Percentiles rank a stretch among this genome's conserved stretches.
Conservation (phyloP, 2,329 filamentous ascomycete species). For the Grosmannia penicillata region DNA sequence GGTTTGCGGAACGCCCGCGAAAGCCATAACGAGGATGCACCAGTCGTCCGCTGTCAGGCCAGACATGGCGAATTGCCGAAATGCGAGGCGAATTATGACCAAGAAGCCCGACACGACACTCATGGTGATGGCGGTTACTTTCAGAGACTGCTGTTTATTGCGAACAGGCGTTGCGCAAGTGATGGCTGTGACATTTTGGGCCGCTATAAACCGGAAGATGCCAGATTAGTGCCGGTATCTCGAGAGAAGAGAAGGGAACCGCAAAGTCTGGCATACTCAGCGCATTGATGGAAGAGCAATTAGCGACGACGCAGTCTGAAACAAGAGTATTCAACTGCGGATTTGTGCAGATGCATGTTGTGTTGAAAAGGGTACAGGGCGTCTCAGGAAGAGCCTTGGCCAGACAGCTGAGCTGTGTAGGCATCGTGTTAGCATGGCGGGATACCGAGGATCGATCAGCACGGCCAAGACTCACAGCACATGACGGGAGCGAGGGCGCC, state of each 20-base stretch:
- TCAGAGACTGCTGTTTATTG: slow-evolving; percentile 17
- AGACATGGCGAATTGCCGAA: slow-evolving; percentile 16
- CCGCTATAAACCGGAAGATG: slow-evolving; percentile 1
- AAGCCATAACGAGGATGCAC: slow-evolving; percentile 15
- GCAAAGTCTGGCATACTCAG: not conserved
- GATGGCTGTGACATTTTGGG: slow-evolving; percentile 12
- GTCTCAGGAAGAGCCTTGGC: not conserved
- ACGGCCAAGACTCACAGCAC: too few species aligned
- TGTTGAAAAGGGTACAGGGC: slow-evolving; percentile 1
- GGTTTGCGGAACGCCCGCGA: slow-evolving; percentile 14
- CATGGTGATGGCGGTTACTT: slow-evolving; percentile 16
- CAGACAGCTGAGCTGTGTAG: not conserved
- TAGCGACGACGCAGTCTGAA: slow-evolving; percentile 1
- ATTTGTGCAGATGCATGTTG: slow-evolving; percentile 6
- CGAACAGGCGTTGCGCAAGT: slow-evolving; percentile 12
- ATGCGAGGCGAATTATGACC: slow-evolving; percentile 21
- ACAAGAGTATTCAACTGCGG: not conserved
- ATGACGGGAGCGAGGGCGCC: too few species aligned
- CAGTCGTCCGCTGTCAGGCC: slow-evolving; percentile 21
- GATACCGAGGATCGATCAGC: too few species aligned
- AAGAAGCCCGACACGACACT: slow-evolving; percentile 20
- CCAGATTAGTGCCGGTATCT: too few species aligned
- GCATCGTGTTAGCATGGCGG: too few species aligned
- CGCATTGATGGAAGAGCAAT: slow-evolving; percentile 6
- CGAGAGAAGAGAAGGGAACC: not conserved